Evolutionary conservation across 441 rosid species (phyloP), one percentile per base, ranked within the genome.

Genomic region (Breynia disticha): DNA sequence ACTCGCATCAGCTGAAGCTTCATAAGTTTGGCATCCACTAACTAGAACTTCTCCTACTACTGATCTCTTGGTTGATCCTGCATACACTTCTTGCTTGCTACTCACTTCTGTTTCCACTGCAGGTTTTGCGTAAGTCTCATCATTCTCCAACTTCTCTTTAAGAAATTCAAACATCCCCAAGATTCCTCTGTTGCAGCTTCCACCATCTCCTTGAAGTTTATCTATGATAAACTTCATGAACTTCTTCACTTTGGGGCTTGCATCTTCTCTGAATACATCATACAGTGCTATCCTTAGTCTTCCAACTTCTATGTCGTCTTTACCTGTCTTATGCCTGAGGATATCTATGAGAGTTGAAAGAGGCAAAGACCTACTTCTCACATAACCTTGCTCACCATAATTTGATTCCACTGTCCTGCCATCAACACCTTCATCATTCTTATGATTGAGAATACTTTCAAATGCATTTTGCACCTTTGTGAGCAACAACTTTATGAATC

Each of bases 201-300:
- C 72, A 12, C 71, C 81, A 38, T 35, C 61, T 5, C 67, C 63
- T 14, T 81, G 76, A 53, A 91, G 83, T 64, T 91, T 91, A 71
- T 66, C 61, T 62, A 86, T 53, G 20, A 87, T 69, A 52, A 86
- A 78, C 47, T 86, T 87, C 98, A 91, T 87, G 61, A 91, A 91
- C 68, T 91, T 91, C 83, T 91, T 91, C 78, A 91, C 96, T 64
- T 91, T 91, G 12, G 98, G 96, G 62, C 87, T 91, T 11, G 98
- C 61, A 45, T 91, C 98, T 18, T 83, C 95, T 46, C 98, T 96
- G 50, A 91, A 91, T 14, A 75, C 66, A 45, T 91, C 94, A 18
- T 80, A 87, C 20, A 91, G 86, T 1, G 95, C 74, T 7, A 96
- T 95, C 67, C 96, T 75, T 66, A 87, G 74, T 66, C 80, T 83